Base-by-base conservation (phyloP, 768 basidiomycete genomes). In the Pulveroboletus sp. region DNA sequence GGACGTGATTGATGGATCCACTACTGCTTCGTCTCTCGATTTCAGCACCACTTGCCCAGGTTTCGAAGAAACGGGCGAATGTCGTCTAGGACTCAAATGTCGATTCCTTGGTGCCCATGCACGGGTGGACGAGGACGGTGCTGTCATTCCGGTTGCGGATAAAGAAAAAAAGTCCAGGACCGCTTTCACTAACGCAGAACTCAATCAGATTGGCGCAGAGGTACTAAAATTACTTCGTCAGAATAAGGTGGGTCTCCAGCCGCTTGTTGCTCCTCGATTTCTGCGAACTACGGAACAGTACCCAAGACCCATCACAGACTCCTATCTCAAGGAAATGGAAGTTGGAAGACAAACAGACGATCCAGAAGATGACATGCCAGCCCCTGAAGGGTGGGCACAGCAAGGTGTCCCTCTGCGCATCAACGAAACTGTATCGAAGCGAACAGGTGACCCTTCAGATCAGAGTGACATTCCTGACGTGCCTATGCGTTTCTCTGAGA, bases 31-130 rank as follows among this genome's bases (percentile, higher is more conserved):
- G 0, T 64, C 57, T 15, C 55, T 67, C 26, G 56, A 69, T 38
- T 54, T 41, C 17, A 47, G 13, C 17, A 68, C 62, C 15, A 53
- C 46, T 1, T 67, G 68, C 24, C 57, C 61, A 21, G 48, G 39
- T 27, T 67, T 66, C 24, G 59, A 64, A 17, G 67, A 67, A 44
- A 60, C 62, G 39, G 60, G 58, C 0, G 62, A 64, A 49, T 67
- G 66, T 48, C 65, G 68, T 37, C 56, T 67, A 14, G 96, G 93
- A 10, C 84, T 89, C 67, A 91, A 93, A 66, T 99, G 96, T 65
- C 82, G 96, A 2, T 96, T 88, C 69, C 77, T 96, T 6, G 85
- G 86, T 11, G 84, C 80, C 4, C 95, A 99, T 66, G 70, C 86
- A 10, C 69, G 62, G 15, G 68, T 70, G 32, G 72, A 76, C 30